These are phyloP conservation scores for Rubia tinctorum DNA, from an alignment of 305 asterid species.

Conservation along the genomic window DNA sequence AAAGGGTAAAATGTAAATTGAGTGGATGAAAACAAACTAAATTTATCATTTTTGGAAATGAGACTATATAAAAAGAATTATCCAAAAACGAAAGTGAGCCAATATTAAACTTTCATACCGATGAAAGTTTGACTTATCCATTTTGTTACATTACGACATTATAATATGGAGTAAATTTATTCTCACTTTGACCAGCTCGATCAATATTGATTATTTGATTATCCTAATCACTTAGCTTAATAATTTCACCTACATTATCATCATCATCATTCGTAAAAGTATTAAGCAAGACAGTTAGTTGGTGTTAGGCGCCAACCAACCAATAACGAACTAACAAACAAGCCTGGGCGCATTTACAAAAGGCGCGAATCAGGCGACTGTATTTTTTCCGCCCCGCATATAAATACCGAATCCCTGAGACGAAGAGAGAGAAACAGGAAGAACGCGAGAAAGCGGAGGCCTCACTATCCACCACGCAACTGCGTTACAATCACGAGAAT, in stretches of 20 bases:
- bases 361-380: neutral
- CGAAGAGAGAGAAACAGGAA: neutral
- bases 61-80: too few relatives aligned
- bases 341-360: neutral
- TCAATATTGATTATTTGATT: neutral
- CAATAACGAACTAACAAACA: neutral
- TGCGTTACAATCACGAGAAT: neutral
- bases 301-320: conserved; percentile 4
- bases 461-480: neutral
- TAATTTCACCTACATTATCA: neutral
- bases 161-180: too few relatives aligned
- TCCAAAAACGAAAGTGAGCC: too few relatives aligned
- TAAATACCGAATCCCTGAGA: neutral
- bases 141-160: too few relatives aligned
- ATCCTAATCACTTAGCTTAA: neutral
- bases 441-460: neutral
- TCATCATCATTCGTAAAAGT: neutral
- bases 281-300: neutral
- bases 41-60: too few relatives aligned
- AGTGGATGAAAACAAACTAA: too few relatives aligned
- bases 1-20: too few relatives aligned
- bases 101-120: too few relatives aligned
- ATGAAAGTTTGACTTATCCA: too few relatives aligned
- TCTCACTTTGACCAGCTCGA: too few relatives aligned
- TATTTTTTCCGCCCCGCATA: neutral